A percentile compares a stretch with the other conserved stretches of the same genome.
phyloP scores from a whole-genome alignment of 2,329 filamentous ascomycete genomes.

The Aquanectria penicillioides region DNA sequence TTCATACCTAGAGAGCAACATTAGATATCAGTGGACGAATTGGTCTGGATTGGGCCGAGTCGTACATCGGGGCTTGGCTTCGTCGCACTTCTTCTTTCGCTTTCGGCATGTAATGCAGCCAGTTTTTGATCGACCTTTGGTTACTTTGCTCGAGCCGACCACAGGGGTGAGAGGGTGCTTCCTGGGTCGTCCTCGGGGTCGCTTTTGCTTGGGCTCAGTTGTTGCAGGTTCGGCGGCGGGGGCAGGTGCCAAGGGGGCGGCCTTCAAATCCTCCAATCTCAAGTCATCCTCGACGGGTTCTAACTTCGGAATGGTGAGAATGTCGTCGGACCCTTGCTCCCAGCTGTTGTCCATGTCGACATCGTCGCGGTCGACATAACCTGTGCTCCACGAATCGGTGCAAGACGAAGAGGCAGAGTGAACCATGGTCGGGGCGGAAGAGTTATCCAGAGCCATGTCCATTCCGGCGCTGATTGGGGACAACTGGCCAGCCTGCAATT shows the following conservation, averaged over 20 bases:
- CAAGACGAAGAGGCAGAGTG: slow-evolving; percentile 59
- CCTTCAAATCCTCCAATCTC: slow-evolving; percentile 62
- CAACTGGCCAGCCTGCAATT: slow-evolving; percentile 58
- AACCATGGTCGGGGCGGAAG: slow-evolving; percentile 53
- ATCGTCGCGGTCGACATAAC: slow-evolving; percentile 51
- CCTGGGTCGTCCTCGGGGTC: slow-evolving; percentile 81
- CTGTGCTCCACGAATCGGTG: slow-evolving; percentile 56
- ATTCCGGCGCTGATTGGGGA: slow-evolving; percentile 64
- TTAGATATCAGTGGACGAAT: slow-evolving; percentile 20
- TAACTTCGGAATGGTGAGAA: slow-evolving; percentile 62
- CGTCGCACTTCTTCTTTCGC: slow-evolving; percentile 78
- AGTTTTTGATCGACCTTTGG: slow-evolving; percentile 80
- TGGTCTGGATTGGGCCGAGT: neutral
- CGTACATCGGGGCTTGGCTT: slow-evolving; percentile 72
- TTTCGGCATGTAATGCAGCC: slow-evolving; percentile 75
- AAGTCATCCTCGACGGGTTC: slow-evolving; percentile 68
- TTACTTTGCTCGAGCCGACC: slow-evolving; percentile 70
- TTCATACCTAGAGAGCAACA: slow-evolving; percentile 71
- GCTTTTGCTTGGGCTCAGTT: slow-evolving; percentile 60
- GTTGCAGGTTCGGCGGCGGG: slow-evolving; percentile 31
- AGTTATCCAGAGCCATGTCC: slow-evolving; percentile 53
- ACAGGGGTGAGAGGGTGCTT: slow-evolving; percentile 78
- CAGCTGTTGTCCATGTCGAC: slow-evolving; percentile 55
- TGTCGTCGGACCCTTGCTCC: slow-evolving; percentile 59
- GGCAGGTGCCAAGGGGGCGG: slow-evolving; percentile 44